phyloP scores from a whole-genome alignment of 805 yeast species.

The Yarrowia sp. region DNA sequence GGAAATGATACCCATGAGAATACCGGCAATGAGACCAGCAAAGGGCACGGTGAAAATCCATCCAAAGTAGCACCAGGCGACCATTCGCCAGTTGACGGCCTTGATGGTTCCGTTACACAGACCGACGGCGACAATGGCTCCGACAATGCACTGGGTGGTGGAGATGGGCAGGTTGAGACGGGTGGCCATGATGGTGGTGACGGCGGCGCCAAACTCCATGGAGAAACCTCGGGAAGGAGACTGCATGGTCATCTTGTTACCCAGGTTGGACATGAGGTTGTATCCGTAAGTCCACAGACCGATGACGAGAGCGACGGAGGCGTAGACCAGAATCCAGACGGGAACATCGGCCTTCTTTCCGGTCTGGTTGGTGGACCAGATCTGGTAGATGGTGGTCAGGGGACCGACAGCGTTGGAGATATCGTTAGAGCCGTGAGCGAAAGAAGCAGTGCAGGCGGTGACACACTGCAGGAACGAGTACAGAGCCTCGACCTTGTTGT shows the following conservation, averaged over 20 bases:
- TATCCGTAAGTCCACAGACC: conserved; percentile 79
- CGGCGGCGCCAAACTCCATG: conserved; percentile 79
- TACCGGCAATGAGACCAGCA: conserved; percentile 76
- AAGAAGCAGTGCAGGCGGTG: conserved; percentile 80
- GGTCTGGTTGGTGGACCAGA: conserved; percentile 63
- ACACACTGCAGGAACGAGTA: conserved; percentile 72
- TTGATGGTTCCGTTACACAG: conserved; percentile 68
- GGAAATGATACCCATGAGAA: conserved; percentile 50
- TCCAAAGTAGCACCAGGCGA: conserved; percentile 71
- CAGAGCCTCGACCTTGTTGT: conserved; percentile 71
- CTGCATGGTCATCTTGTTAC: conserved; percentile 75
- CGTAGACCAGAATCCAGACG: conserved; percentile 71
- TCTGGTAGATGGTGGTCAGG: conserved; percentile 65
- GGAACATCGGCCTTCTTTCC: conserved; percentile 65
- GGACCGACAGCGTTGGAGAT: conserved; percentile 83
- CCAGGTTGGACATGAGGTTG: conserved; percentile 71
- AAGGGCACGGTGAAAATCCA: conserved; percentile 77
- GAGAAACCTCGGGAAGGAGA: conserved; percentile 81
- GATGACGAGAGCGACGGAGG: conserved; percentile 69
- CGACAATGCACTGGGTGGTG: conserved; percentile 80
- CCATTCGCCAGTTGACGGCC: conserved; percentile 80
- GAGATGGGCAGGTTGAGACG: conserved; percentile 75
- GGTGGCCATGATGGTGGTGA: conserved; percentile 77
- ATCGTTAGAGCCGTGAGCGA: conserved; percentile 84
- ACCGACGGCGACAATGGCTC: conserved; percentile 79